Percentiles rank a stretch among this genome's conserved stretches.
phyloP scores from a whole-genome alignment of 2,329 filamentous ascomycete species.

The Triangularia setosa region DNA sequence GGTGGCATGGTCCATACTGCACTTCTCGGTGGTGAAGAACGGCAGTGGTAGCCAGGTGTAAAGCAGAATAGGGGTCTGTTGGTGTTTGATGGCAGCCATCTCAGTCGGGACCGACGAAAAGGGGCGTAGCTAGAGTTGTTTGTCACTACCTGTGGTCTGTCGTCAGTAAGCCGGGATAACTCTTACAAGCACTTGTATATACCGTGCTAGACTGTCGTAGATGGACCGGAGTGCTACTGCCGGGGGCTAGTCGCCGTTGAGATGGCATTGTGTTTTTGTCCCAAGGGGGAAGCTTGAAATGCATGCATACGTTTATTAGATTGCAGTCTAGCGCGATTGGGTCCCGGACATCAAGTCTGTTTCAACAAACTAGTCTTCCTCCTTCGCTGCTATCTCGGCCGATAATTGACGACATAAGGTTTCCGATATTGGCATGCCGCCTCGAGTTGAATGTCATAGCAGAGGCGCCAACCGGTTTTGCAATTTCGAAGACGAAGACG shows the following conservation, averaged over 20 bases:
- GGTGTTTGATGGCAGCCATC: background rate
- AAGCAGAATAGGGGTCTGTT: background rate
- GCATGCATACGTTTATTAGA: conserved; percentile 15
- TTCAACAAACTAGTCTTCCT: conserved; percentile 19
- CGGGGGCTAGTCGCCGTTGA: background rate
- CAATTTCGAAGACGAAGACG: conserved; percentile 18
- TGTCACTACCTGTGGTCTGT: background rate
- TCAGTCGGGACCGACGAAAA: background rate
- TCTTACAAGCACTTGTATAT: background rate
- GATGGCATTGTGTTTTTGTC: conserved; percentile 13
- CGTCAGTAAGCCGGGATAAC: background rate
- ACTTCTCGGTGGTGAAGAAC: conserved; percentile 4
- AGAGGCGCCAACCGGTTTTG: conserved; percentile 10
- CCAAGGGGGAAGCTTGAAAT: conserved; percentile 20
- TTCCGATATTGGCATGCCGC: conserved; percentile 22
- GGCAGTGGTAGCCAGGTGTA: background rate
- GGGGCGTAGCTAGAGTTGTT: background rate
- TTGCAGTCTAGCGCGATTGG: conserved; percentile 21
- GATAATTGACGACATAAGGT: conserved; percentile 24
- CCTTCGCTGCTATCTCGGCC: conserved; percentile 25
- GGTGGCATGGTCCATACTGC: conserved; percentile 4
- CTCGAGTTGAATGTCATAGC: conserved; percentile 14
- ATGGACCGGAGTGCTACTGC: background rate
- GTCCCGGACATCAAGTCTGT: conserved; percentile 16
- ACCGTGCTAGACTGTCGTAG: background rate